A percentile compares a stretch with the other conserved stretches of the same genome.
phyloP scores from a whole-genome alignment of 148 eudicot species.

The Vaccinium macrocarpon region DNA sequence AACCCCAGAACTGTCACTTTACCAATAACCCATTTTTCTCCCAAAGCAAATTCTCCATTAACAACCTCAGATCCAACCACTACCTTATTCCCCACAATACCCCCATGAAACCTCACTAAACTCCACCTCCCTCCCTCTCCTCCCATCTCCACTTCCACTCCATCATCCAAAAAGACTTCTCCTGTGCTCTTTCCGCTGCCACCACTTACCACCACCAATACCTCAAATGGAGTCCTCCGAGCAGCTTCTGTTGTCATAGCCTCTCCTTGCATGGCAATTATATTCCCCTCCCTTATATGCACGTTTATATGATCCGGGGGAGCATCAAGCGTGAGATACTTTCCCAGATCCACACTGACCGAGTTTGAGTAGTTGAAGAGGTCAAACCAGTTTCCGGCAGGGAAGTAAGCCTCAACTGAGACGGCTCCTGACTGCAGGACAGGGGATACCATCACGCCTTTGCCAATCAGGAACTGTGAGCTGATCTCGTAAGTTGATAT shows the following conservation, averaged over 20 bases:
- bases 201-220: slow-evolving; percentile 48
- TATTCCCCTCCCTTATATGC: slow-evolving; percentile 68
- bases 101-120: slow-evolving; percentile 40
- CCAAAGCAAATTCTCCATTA: slow-evolving; percentile 53
- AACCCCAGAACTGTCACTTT: slow-evolving; percentile 63
- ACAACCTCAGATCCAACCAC: slow-evolving; percentile 45
- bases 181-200: slow-evolving; percentile 37
- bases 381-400: slow-evolving; percentile 81
- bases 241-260: slow-evolving; percentile 70
- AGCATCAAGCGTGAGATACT: slow-evolving; percentile 46
- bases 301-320: slow-evolving; percentile 72
- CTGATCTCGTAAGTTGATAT: slow-evolving; percentile 50
- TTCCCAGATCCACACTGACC: slow-evolving; percentile 38
- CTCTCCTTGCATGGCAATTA: slow-evolving; percentile 66
- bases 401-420: slow-evolving; percentile 63
- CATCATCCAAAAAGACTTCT: slow-evolving; percentile 68
- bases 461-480: slow-evolving; percentile 70
- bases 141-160: slow-evolving; percentile 54
- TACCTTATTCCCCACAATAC: slow-evolving; percentile 23
- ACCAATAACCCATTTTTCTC: slow-evolving; percentile 45
- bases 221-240: slow-evolving; percentile 54
- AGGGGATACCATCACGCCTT: slow-evolving; percentile 75
- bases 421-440: slow-evolving; percentile 44
- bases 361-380: slow-evolving; percentile 56
- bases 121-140: slow-evolving; percentile 48